A percentile compares a stretch with the other conserved stretches of the same genome.
Conservation (phyloP, 2,329 filamentous ascomycete genomes). For the Dactylonectria estremocensis region DNA sequence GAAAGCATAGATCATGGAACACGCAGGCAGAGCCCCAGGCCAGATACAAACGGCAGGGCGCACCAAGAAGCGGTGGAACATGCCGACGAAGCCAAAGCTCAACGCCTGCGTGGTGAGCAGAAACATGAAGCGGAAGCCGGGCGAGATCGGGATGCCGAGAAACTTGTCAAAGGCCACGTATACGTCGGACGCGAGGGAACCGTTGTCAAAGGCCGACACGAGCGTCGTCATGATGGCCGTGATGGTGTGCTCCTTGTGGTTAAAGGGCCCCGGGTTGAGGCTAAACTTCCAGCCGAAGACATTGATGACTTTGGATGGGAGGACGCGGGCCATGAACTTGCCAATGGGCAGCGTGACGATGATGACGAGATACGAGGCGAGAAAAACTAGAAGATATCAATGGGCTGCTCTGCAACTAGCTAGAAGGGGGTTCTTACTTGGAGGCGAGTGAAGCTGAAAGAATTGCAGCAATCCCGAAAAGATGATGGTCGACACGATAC, state of each 20-base stretch:
- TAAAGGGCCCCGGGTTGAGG: constrained; percentile 30
- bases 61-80: constrained; percentile 60
- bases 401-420: too few species aligned
- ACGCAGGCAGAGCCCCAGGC: constrained; percentile 19
- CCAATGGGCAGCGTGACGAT: constrained; percentile 19
- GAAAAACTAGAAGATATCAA: constrained; percentile 5
- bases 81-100: constrained; percentile 64
- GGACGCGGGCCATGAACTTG: constrained; percentile 16
- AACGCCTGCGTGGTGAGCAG: constrained; percentile 57
- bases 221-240: constrained; percentile 31
- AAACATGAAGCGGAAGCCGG: constrained; percentile 15
- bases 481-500: constrained; percentile 17
- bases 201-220: constrained; percentile 17
- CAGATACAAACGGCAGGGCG: constrained; percentile 23
- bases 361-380: constrained; percentile 20
- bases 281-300: constrained; percentile 12
- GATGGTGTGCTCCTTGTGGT: constrained; percentile 33
- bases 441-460: constrained; percentile 26
- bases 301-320: not conserved
- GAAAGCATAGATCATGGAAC: constrained; percentile 27
- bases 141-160: constrained; percentile 1
- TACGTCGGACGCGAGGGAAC: constrained; percentile 13
- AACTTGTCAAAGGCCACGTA: constrained; percentile 25
- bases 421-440: not conserved
- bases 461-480: constrained; percentile 20